Conservation (phyloP, 31 red algal genomes). For the Endocladia muricata region DNA sequence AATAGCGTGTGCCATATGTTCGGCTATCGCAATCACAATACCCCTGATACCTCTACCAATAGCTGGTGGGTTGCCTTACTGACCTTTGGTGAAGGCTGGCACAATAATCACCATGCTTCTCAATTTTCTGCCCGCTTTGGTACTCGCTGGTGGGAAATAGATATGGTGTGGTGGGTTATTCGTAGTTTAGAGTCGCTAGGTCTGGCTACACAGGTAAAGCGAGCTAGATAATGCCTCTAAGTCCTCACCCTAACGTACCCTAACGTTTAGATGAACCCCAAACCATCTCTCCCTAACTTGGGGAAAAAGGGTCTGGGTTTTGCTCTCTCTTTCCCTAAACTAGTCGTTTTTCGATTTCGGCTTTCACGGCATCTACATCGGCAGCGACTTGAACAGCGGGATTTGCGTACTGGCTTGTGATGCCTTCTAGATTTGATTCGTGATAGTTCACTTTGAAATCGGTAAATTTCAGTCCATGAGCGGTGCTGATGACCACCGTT, state of each 20-base stretch:
- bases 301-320: too few species aligned
- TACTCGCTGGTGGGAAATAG: background rate
- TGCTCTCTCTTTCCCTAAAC: too few species aligned
- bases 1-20: slow-evolving; percentile 5
- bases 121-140: background rate
- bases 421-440: slow-evolving; percentile 86
- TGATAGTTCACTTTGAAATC: slow-evolving; percentile 91
- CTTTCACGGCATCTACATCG: slow-evolving; percentile 69
- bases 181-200: too few species aligned
- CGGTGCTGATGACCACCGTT: slow-evolving; percentile 90
- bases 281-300: too few species aligned
- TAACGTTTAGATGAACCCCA: too few species aligned
- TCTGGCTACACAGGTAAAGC: too few species aligned
- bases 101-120: slow-evolving; percentile 48
- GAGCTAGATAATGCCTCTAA: too few species aligned
- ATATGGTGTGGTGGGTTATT: background rate
- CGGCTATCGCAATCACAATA: background rate
- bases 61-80: slow-evolving; percentile 31
- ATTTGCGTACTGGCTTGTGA: slow-evolving; percentile 70
- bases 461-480: slow-evolving; percentile 98
- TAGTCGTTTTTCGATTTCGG: slow-evolving; percentile 59
- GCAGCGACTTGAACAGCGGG: slow-evolving; percentile 77
- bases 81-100: slow-evolving; percentile 59
- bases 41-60: slow-evolving; percentile 4
- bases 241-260: too few species aligned